Percentiles rank a stretch among this genome's conserved stretches.
phyloP scores from a whole-genome alignment of 2,329 filamentous ascomycete genomes.

The Metarhizium brunneum region DNA sequence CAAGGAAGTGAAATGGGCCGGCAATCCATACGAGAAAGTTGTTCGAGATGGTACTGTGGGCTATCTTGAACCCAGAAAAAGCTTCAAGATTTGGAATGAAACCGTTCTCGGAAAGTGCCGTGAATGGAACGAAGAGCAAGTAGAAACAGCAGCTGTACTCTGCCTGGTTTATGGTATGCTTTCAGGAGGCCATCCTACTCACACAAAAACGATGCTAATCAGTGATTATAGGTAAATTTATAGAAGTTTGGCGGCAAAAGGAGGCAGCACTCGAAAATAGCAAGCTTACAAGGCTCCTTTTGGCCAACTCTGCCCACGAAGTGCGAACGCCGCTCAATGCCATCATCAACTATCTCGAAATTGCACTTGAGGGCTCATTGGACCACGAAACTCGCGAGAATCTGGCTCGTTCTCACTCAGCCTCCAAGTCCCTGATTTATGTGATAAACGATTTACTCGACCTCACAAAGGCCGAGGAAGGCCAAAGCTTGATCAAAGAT shows the following conservation, averaged over 20 bases:
- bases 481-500: constrained; percentile 67
- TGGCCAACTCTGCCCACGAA: constrained; percentile 87
- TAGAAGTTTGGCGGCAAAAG: constrained; percentile 88
- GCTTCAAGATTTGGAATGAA: constrained; percentile 76
- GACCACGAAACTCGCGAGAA: constrained; percentile 81
- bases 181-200: neutral
- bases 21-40: constrained; percentile 75
- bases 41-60: constrained; percentile 62
- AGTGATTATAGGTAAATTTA: constrained; percentile 51
- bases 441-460: constrained; percentile 90
- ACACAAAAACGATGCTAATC: constrained; percentile 5
- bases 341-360: constrained; percentile 91
- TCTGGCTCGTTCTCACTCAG: constrained; percentile 74
- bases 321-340: constrained; percentile 85
- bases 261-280: constrained; percentile 76
- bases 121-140: constrained; percentile 82
- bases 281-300: constrained; percentile 65
- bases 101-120: constrained; percentile 72
- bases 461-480: constrained; percentile 79
- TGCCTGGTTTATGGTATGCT: constrained; percentile 73
- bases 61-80: constrained; percentile 68
- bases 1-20: constrained; percentile 76
- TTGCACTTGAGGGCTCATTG: constrained; percentile 71
- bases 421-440: constrained; percentile 86
- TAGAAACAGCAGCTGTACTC: constrained; percentile 80